Evolutionary conservation across 1,139 yeast genomes (phyloP).

Genomic region (Yamadazyma triangularis): DNA sequence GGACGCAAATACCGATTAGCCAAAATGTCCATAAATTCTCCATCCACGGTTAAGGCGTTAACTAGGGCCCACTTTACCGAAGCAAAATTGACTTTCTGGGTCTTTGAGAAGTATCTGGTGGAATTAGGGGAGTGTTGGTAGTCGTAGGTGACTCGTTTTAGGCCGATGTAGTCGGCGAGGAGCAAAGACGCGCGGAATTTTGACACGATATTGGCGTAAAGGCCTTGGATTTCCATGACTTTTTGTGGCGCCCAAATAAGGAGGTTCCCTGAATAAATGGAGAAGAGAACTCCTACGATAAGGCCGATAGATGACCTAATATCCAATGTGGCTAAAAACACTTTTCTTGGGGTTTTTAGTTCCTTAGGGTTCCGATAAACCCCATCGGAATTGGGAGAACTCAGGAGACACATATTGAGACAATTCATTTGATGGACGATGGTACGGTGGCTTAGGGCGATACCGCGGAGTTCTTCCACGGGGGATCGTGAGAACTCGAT

Average conservation of each 20-base stretch:
- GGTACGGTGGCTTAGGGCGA: slow-evolving; percentile 86
- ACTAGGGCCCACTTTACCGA: slow-evolving; percentile 86
- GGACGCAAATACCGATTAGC: slow-evolving; percentile 93
- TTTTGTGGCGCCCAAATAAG: slow-evolving; percentile 76
- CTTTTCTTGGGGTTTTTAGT: slow-evolving; percentile 26
- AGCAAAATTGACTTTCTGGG: slow-evolving; percentile 72
- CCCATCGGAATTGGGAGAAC: slow-evolving; percentile 51
- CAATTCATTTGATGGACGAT: slow-evolving; percentile 85
- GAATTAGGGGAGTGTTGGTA: slow-evolving; percentile 87
- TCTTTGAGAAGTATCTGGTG: slow-evolving; percentile 75
- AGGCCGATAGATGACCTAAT: slow-evolving; percentile 85
- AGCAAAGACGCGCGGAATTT: slow-evolving; percentile 67
- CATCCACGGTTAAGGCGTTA: slow-evolving; percentile 88
- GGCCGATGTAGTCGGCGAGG: slow-evolving; percentile 82
- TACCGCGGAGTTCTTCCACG: slow-evolving; percentile 88
- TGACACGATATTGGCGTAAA: slow-evolving; percentile 78
- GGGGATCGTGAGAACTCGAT: slow-evolving; percentile 92
- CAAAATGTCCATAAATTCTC: slow-evolving; percentile 85
- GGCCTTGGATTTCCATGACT: slow-evolving; percentile 77
- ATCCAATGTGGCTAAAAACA: slow-evolving; percentile 71
- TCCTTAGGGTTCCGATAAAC: slow-evolving; percentile 28
- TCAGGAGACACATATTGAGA: slow-evolving; percentile 61
- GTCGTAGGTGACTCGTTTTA: slow-evolving; percentile 88
- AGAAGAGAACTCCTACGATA: slow-evolving; percentile 73
- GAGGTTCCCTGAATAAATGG: slow-evolving; percentile 81